A percentile compares a stretch with the other conserved stretches of the same genome.
phyloP scores from a whole-genome alignment of 257 asterid genomes.

The Linaria vulgaris region DNA sequence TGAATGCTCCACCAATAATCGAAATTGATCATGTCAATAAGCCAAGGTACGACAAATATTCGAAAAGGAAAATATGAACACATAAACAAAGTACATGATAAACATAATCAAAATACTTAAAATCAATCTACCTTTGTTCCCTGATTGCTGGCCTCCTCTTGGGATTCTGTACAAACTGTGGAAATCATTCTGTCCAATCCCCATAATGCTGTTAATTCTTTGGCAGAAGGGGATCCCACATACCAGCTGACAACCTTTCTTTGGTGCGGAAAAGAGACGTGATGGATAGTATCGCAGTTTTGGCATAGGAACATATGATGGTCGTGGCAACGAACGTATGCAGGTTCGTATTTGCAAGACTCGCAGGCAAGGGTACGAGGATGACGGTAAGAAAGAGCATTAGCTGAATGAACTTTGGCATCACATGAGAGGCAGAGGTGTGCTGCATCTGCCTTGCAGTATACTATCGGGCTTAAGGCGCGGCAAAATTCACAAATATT shows the following conservation, averaged over 20 bases:
- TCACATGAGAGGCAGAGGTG: slow-evolving; percentile 84
- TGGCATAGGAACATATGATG: slow-evolving; percentile 68
- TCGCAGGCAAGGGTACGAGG: slow-evolving; percentile 72
- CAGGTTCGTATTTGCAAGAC: slow-evolving; percentile 48
- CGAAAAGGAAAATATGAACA: no score
- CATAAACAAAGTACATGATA: no score
- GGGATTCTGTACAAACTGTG: slow-evolving; percentile 25
- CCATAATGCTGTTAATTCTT: slow-evolving; percentile 68
- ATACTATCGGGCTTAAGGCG: slow-evolving; percentile 63
- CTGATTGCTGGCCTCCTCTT: slow-evolving; percentile 33
- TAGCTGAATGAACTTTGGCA: slow-evolving; percentile 85
- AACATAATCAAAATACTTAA: no score
- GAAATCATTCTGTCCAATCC: slow-evolving; percentile 29
- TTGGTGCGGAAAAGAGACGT: slow-evolving; percentile 45
- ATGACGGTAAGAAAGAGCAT: slow-evolving; percentile 76
- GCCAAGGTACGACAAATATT: no score
- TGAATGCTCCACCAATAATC: no score
- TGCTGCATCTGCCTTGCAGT: slow-evolving; percentile 86
- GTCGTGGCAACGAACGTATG: slow-evolving; percentile 50
- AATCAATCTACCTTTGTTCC: slow-evolving; percentile 39
- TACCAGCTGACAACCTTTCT: slow-evolving; percentile 46
- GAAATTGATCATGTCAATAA: background rate
- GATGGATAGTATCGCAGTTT: slow-evolving; percentile 55
- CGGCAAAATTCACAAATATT: slow-evolving; percentile 70
- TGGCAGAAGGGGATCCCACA: slow-evolving; percentile 84